Evolutionary conservation across 495 filamentous ascomycete species (phyloP).

Genomic region (Penicillium bovifimosum): DNA sequence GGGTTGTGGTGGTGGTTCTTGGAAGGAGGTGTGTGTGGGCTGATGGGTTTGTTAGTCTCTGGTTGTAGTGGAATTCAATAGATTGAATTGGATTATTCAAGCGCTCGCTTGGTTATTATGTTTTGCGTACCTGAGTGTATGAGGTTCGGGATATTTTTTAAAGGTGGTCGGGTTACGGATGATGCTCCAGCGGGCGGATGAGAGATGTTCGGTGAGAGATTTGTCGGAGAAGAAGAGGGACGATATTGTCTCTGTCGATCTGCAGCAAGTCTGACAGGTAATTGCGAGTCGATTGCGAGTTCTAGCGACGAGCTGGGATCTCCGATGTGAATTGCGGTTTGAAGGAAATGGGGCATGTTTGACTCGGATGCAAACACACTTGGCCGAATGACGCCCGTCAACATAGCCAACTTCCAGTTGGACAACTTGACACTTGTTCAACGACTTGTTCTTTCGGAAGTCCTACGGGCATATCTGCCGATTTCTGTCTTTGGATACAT

Average conservation of each 20-base stretch:
- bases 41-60: not conserved
- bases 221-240: not conserved
- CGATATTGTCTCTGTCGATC: not conserved
- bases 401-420: conserved; percentile 16
- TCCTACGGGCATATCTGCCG: not conserved
- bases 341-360: conserved; percentile 25
- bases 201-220: not conserved
- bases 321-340: conserved; percentile 11
- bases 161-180: not conserved
- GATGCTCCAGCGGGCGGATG: not conserved
- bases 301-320: not conserved
- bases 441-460: not conserved
- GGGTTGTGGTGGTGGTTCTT: not conserved
- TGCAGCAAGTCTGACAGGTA: not conserved
- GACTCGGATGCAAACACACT: conserved; percentile 35
- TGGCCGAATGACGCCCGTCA: conserved; percentile 11
- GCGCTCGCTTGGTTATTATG: not conserved
- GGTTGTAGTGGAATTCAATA: not conserved
- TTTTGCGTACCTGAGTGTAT: conserved; percentile 13
- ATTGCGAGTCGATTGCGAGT: conserved; percentile 6
- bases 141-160: conserved; percentile 21
- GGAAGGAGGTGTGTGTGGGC: not conserved
- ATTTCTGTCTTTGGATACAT: not conserved
- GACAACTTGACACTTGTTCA: not conserved
- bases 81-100: too few species aligned